A percentile compares a stretch with the other conserved stretches of the same genome.
These are phyloP conservation scores for Yarrowia porcina DNA, from an alignment of 805 yeast genomes.

Conservation along the genomic window DNA sequence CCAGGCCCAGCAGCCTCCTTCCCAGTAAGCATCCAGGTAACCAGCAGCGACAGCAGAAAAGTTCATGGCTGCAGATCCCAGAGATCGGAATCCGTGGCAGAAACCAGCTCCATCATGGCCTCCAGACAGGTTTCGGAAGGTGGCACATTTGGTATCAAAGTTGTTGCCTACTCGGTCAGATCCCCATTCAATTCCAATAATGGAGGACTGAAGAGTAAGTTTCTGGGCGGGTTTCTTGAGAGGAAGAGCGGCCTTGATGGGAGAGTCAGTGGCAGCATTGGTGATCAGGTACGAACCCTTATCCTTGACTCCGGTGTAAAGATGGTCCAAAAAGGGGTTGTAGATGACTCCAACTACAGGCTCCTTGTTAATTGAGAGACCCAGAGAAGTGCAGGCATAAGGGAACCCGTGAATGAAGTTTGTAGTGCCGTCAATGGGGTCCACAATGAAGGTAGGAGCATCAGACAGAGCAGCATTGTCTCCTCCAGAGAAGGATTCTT, in stretches of 20 bases:
- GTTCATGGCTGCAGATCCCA: slow-evolving; percentile 66
- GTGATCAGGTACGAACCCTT: slow-evolving; percentile 54
- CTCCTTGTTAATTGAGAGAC: slow-evolving; percentile 47
- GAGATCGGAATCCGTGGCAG: slow-evolving; percentile 58
- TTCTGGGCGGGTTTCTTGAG: slow-evolving; percentile 37
- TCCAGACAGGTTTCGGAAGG: slow-evolving; percentile 47
- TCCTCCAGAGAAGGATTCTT: slow-evolving; percentile 55
- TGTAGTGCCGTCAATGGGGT: slow-evolving; percentile 65
- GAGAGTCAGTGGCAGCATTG: slow-evolving; percentile 28
- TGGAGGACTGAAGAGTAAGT: slow-evolving; percentile 49
- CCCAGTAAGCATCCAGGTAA: slow-evolving; percentile 61
- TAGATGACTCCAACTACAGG: slow-evolving; percentile 65
- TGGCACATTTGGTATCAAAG: slow-evolving; percentile 49
- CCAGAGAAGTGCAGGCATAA: slow-evolving; percentile 58
- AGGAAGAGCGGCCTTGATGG: slow-evolving; percentile 37
- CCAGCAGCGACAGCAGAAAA: slow-evolving; percentile 58
- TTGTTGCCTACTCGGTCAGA: slow-evolving; percentile 53
- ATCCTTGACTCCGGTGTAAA: slow-evolving; percentile 55
- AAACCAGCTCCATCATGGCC: slow-evolving; percentile 51
- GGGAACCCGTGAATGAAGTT: slow-evolving; percentile 64
- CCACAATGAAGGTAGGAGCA: slow-evolving; percentile 61
- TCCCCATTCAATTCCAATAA: slow-evolving; percentile 61
- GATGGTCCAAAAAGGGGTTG: slow-evolving; percentile 54
- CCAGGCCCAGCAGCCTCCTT: slow-evolving; percentile 69
- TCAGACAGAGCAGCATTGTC: slow-evolving; percentile 44